Conservation (phyloP, 768 basidiomycete genomes). For the Clavulina sp. region DNA sequence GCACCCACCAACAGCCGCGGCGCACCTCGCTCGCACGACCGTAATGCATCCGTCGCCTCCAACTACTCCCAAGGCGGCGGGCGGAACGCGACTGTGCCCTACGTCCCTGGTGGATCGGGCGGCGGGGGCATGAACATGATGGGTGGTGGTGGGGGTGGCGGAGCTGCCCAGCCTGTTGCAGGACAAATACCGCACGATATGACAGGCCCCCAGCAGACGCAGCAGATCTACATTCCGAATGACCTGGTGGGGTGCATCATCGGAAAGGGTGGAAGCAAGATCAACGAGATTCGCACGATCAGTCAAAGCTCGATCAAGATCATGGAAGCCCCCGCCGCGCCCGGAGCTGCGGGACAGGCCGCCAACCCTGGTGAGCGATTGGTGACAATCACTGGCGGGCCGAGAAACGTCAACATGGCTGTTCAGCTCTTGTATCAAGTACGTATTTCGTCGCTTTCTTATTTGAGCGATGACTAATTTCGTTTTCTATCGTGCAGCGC, state of each 20-base stretch:
- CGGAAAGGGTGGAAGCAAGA: slow-evolving; percentile 94
- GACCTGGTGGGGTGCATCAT: slow-evolving; percentile 95
- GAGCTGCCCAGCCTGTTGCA: too few relatives aligned
- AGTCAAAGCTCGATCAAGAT: slow-evolving; percentile 95
- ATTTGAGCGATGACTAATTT: background rate
- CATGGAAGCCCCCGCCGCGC: slow-evolving; percentile 84
- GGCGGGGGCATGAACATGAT: slow-evolving; percentile 17
- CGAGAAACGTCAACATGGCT: slow-evolving; percentile 89
- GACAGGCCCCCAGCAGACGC: slow-evolving; percentile 64
- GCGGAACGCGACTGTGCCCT: slow-evolving; percentile 3
- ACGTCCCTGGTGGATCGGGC: slow-evolving; percentile 18
- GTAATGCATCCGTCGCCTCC: slow-evolving; percentile 1
- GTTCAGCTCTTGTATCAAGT: slow-evolving; percentile 50
- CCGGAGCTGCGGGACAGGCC: slow-evolving; percentile 39
- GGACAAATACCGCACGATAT: slow-evolving; percentile 35
- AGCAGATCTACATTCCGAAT: slow-evolving; percentile 97
- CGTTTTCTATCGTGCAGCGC: slow-evolving; percentile 8
- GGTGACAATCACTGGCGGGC: slow-evolving; percentile 94
- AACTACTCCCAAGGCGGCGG: background rate
- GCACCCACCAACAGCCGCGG: slow-evolving; percentile 1
- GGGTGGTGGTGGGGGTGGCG: slow-evolving; percentile 2
- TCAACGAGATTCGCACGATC: slow-evolving; percentile 94
- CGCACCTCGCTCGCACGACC: background rate
- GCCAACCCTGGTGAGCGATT: slow-evolving; percentile 43
- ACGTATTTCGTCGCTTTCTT: slow-evolving; percentile 1